Base-by-base conservation (phyloP, 768 basidiomycete genomes). In the Leccinellum luteum region DNA sequence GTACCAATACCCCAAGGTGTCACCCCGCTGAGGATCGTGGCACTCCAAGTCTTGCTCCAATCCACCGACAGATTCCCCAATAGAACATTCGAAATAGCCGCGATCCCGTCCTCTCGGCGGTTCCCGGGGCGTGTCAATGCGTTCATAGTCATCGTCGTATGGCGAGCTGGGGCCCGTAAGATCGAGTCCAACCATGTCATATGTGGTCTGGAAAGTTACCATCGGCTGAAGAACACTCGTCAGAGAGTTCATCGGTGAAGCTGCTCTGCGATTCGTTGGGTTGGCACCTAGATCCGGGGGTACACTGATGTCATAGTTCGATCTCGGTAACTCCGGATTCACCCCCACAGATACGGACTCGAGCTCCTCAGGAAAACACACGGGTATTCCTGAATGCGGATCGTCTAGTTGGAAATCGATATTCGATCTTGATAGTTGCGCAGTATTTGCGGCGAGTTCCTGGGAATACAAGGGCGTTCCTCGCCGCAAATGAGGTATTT, bases 101-200 rank as follows among this genome's bases (percentile, higher is more conserved):
- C 28, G 17, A 30, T 49, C 54, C 9, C 23, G 30, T 48, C 31
- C 53, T 35, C 5, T 48, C 1, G 19, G 15, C 4, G 38, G 41
- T 1, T 55, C 60, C 35, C 31, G 28, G 25, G 56, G 48, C 35
- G 28, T 45, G 6, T 57, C 23, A 35, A n/a, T 21, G 30, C 30
- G 27, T 34, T 23, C 52, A 14, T 54, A 54, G 43, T 32, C 41
- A 35, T 53, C 55, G 13, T 62, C 59, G 9, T 50, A 51, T 10
- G 44, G 34, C 1, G 54, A 57, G n/a, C 47, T 49, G 35, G 66
- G 60, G 35, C 63, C 61, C n/a, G 51, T n/a, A 7, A 61, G 55
- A 43, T 55, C 60, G 54, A 55, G 52, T 48, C 60, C 49, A 10
- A 8, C 48, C 21, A 59, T 28, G 17, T 64, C 60, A 53, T 64